Percentiles rank a stretch among this genome's conserved stretches.
Evolutionary conservation across 2,329 filamentous ascomycete genomes (phyloP).

Genomic region (Chrysoporthe cubensis): DNA sequence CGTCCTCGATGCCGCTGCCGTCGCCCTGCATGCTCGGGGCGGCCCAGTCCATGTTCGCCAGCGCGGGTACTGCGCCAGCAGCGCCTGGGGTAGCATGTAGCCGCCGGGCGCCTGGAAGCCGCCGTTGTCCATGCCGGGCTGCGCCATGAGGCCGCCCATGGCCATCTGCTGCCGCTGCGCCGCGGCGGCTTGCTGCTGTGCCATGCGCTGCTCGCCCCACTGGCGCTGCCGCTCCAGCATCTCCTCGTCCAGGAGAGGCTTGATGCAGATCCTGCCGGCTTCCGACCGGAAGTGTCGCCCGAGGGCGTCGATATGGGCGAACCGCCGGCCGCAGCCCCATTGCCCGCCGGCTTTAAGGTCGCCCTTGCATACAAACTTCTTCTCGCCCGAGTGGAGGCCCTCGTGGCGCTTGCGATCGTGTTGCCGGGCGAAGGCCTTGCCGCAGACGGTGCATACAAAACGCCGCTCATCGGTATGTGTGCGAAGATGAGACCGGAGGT

Average conservation of each 20-base stretch:
- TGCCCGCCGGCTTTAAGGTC: conserved; percentile 79
- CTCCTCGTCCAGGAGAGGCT: conserved; percentile 92
- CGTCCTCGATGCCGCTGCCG: conserved; percentile 74
- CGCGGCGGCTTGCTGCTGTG: conserved; percentile 47
- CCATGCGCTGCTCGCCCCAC: conserved; percentile 73
- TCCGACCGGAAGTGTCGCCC: conserved; percentile 95
- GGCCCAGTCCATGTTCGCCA: conserved; percentile 89
- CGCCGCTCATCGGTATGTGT: conserved; percentile 97
- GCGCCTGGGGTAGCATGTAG: conserved; percentile 79
- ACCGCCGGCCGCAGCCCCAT: conserved; percentile 92
- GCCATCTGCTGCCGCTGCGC: conserved; percentile 57
- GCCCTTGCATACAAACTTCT: conserved; percentile 97
- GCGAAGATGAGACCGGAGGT: conserved; percentile 89
- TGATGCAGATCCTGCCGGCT: conserved; percentile 94
- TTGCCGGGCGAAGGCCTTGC: conserved; percentile 95
- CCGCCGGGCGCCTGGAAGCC: conserved; percentile 59
- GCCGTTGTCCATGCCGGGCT: conserved; percentile 62
- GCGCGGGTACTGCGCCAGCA: conserved; percentile 87
- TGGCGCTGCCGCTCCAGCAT: conserved; percentile 71
- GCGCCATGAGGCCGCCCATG: conserved; percentile 59
- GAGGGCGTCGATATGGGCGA: conserved; percentile 92
- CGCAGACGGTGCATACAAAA: conserved; percentile 95
- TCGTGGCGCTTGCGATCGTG: conserved; percentile 98
- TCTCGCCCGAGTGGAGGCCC: conserved; percentile 93
- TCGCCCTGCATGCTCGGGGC: conserved; percentile 65